phyloP scores from a whole-genome alignment of 257 asterid genomes.

The Haberlea rhodopensis region DNA sequence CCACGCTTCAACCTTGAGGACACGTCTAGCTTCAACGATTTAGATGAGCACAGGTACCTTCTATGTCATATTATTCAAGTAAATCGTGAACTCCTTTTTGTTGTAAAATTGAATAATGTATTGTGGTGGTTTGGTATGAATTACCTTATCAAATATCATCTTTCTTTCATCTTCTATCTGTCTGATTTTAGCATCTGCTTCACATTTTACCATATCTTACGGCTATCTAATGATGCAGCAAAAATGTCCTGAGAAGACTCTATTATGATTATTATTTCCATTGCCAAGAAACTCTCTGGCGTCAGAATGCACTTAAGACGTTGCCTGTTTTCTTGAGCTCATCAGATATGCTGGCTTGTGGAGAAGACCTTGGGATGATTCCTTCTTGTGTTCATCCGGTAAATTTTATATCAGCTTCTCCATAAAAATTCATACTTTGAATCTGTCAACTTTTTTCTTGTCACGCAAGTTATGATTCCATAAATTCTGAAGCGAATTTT shows the following conservation, averaged over 20 bases:
- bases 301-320: slow-evolving; percentile 86
- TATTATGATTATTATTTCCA: slow-evolving; percentile 91
- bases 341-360: slow-evolving; percentile 97
- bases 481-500: slow-evolving; percentile 1
- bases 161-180: not conserved
- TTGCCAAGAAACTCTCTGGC: slow-evolving; percentile 91
- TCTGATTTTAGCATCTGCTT: not conserved
- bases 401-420: slow-evolving; percentile 29
- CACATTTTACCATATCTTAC: slow-evolving; percentile 7
- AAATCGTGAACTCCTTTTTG: not conserved
- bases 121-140: not conserved
- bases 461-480: not conserved
- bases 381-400: slow-evolving; percentile 98
- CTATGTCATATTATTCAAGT: not conserved
- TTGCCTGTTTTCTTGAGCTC: slow-evolving; percentile 92
- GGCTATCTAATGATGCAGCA: slow-evolving; percentile 49
- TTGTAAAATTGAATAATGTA: not conserved
- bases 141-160: not conserved
- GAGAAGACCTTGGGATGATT: slow-evolving; percentile 95
- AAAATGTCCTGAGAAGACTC: slow-evolving; percentile 68
- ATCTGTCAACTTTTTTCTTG: not conserved
- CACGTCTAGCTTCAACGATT: slow-evolving; percentile 61
- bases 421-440: not conserved
- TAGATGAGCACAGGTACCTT: slow-evolving; percentile 77
- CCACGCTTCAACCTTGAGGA: slow-evolving; percentile 98